Evolutionary conservation across 352 stramenopile genomes (phyloP).

Genomic region (Globisporangium polare): DNA sequence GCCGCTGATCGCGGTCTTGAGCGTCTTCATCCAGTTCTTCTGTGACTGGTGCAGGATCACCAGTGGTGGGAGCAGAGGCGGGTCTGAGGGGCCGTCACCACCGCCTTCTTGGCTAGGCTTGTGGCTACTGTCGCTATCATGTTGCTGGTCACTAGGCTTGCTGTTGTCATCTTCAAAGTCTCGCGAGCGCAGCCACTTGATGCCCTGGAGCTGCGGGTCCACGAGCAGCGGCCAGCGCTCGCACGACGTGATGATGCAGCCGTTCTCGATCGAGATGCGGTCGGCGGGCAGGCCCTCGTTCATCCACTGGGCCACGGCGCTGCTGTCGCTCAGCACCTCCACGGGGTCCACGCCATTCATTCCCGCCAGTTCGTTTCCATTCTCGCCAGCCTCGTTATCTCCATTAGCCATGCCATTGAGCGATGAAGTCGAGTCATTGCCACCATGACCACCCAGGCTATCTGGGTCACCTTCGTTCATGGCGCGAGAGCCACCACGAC

Average conservation of each 20-base stretch:
- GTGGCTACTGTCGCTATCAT: background rate
- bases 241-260: constrained; percentile 88
- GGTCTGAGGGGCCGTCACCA: background rate
- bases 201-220: constrained; percentile 87
- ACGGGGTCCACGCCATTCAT: constrained; percentile 70
- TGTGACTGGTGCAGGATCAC: constrained; percentile 72
- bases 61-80: constrained; percentile 24
- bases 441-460: background rate
- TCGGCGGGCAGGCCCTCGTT: constrained; percentile 90
- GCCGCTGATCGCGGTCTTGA: constrained; percentile 68
- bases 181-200: constrained; percentile 78
- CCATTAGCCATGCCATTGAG: background rate
- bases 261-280: constrained; percentile 91
- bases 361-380: background rate
- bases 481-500: background rate
- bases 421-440: constrained; percentile 3
- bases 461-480: background rate
- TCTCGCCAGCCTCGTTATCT: background rate
- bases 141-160: background rate
- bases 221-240: constrained; percentile 88
- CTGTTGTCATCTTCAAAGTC: constrained; percentile 27
- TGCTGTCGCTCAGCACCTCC: constrained; percentile 81
- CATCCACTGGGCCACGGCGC: constrained; percentile 87
- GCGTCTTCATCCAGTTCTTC: constrained; percentile 70
- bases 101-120: background rate